Conservation (phyloP, 2,329 filamentous ascomycete species). For the Neofusicoccum ribis region DNA sequence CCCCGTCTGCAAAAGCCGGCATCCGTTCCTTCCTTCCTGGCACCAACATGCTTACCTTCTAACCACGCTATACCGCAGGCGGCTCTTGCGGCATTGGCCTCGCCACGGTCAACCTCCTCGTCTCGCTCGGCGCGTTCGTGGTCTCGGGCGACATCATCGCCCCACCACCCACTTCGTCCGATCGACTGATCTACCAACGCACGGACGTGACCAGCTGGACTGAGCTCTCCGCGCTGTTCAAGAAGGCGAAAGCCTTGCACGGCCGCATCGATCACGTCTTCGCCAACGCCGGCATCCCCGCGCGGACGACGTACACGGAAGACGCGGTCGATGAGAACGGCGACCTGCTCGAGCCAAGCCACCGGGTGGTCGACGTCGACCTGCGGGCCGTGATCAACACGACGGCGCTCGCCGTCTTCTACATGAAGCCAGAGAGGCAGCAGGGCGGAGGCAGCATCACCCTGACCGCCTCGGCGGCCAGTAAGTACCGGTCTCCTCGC, state of each 20-base stretch:
- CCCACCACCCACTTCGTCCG: slow-evolving; percentile 27
- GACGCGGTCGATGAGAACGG: slow-evolving; percentile 25
- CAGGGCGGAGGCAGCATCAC: slow-evolving; percentile 32
- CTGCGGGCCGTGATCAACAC: slow-evolving; percentile 54
- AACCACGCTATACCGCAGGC: slow-evolving; percentile 34
- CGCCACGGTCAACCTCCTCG: slow-evolving; percentile 53
- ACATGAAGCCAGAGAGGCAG: slow-evolving; percentile 53
- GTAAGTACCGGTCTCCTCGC: slow-evolving; percentile 28
- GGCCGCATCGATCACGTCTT: slow-evolving; percentile 51
- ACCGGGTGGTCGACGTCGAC: slow-evolving; percentile 40
- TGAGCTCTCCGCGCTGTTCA: slow-evolving; percentile 54
- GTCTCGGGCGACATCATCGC: slow-evolving; percentile 56
- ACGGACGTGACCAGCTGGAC: slow-evolving; percentile 53
- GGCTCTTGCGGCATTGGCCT: slow-evolving; percentile 61
- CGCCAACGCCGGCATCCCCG: slow-evolving; percentile 58
- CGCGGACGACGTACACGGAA: slow-evolving; percentile 49
- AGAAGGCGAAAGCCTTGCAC: slow-evolving; percentile 43
- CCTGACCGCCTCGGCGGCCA: slow-evolving; percentile 49
- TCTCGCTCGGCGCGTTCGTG: slow-evolving; percentile 56
- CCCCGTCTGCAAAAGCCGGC: neutral
- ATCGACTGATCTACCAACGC: slow-evolving; percentile 7
- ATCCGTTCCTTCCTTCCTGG: neutral
- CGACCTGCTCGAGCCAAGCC: neutral
- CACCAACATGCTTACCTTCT: too few relatives aligned
- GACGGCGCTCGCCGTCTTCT: slow-evolving; percentile 49